Evolutionary conservation across 2,329 filamentous ascomycete genomes (phyloP).

Genomic region (Amylocarpus encephaloides): DNA sequence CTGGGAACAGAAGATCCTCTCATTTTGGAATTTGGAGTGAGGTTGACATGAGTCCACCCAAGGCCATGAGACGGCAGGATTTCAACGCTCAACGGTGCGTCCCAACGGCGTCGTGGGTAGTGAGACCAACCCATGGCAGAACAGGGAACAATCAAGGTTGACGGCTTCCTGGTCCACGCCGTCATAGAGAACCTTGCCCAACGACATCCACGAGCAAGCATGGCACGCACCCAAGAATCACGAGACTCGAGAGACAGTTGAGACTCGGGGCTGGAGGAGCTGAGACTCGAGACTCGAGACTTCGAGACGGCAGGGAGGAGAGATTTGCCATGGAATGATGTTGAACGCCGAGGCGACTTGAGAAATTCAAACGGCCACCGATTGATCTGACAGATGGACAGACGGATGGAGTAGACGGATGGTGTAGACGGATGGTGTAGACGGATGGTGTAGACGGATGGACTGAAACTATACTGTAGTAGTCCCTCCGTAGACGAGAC

Average conservation of each 20-base stretch:
- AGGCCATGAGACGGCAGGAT: not conserved
- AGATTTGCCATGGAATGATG: not conserved
- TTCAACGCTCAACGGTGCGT: conserved; percentile 4
- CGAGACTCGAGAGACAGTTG: too few species aligned
- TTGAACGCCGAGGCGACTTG: not conserved
- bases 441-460: too few species aligned
- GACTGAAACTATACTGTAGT: too few species aligned
- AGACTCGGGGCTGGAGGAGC: too few species aligned
- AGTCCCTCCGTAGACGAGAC: too few species aligned
- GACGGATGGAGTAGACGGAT: too few species aligned
- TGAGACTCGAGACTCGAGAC: too few species aligned
- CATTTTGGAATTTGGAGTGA: not conserved
- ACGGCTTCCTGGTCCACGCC: not conserved
- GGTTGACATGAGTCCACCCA: not conserved
- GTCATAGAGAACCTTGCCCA: not conserved
- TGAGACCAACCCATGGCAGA: not conserved
- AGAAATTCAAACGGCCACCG: not conserved
- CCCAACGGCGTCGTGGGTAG: conserved; percentile 1
- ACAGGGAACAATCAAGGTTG: conserved; percentile 5
- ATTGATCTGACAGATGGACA: too few species aligned
- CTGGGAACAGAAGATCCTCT: too few species aligned
- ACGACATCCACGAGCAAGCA: not conserved
- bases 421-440: not conserved
- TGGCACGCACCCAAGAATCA: not conserved
- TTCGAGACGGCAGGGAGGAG: not conserved